A percentile compares a stretch with the other conserved stretches of the same genome.
Conservation (phyloP, 441 rosid genomes). For the Sinapis alba region DNA sequence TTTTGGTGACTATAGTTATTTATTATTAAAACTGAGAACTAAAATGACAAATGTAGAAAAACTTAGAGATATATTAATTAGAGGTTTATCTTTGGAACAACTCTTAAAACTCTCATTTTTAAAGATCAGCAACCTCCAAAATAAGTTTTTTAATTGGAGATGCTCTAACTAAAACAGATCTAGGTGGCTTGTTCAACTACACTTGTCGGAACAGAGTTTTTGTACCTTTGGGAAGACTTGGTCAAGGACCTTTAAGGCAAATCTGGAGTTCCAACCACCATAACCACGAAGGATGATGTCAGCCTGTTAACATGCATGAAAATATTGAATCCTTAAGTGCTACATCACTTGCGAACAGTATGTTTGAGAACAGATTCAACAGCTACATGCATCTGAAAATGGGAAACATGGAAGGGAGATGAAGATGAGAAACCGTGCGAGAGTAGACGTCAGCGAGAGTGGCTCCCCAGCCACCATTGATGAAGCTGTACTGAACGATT, state of each 20-base stretch:
- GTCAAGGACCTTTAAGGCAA: constrained; percentile 57
- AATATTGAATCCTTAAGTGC: neutral
- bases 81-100: neutral
- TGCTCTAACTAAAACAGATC: neutral
- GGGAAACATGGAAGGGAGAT: neutral
- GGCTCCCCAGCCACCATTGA: constrained; percentile 72
- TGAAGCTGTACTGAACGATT: constrained; percentile 68
- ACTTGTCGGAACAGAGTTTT: neutral
- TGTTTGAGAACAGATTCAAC: neutral
- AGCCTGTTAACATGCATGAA: constrained; percentile 47
- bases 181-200: neutral
- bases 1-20: neutral
- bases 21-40: neutral
- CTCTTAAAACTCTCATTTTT: neutral
- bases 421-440: constrained; percentile 56
- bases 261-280: constrained; percentile 80
- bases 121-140: neutral
- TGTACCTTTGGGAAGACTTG: constrained; percentile 81
- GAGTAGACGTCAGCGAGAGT: constrained; percentile 68
- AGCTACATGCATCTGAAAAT: neutral
- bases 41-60: neutral
- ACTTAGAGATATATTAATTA: neutral
- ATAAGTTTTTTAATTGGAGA: neutral
- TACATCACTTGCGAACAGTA: constrained; percentile 3
- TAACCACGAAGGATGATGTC: constrained; percentile 82